phyloP scores from a whole-genome alignment of 1,284 basidiomycete species.

The Chondrostereum purpureum region DNA sequence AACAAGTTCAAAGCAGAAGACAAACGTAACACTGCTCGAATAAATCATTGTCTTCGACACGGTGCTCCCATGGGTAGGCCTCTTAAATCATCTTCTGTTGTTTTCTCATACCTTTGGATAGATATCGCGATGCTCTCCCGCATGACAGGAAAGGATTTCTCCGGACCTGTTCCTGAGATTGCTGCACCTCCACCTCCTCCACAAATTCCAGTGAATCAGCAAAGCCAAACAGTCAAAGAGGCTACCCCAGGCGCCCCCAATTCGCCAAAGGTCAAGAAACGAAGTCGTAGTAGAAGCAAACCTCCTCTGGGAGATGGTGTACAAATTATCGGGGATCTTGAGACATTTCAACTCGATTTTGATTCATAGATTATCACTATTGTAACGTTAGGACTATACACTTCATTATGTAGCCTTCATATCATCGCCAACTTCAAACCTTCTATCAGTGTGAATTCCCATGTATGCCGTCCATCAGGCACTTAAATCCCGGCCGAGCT shows the following conservation, averaged over 20 bases:
- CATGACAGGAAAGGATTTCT: constrained; percentile 77
- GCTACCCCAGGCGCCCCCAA: background rate
- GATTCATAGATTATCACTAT: too few species aligned
- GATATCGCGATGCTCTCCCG: constrained; percentile 65
- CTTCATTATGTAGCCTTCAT: too few species aligned
- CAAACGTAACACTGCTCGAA: constrained; percentile 64
- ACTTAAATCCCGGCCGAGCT: too few species aligned
- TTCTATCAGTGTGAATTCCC: too few species aligned
- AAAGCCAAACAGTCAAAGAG: background rate
- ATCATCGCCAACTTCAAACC: too few species aligned
- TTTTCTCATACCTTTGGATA: constrained; percentile 20
- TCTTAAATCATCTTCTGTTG: background rate
- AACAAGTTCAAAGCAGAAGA: constrained; percentile 89
- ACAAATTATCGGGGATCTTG: background rate
- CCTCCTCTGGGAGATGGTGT: background rate
- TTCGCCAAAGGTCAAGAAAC: background rate
- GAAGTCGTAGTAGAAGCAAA: background rate
- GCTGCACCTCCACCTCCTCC: constrained; percentile 40
- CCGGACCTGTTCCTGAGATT: constrained; percentile 70
- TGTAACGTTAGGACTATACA: too few species aligned
- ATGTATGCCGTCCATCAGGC: too few species aligned
- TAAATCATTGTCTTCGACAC: constrained; percentile 61
- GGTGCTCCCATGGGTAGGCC: constrained; percentile 63
- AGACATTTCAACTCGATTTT: background rate
- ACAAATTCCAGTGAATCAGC: background rate